These are phyloP conservation scores for Discostella stelligera DNA, from an alignment of 352 stramenopile species.

Conservation along the genomic window DNA sequence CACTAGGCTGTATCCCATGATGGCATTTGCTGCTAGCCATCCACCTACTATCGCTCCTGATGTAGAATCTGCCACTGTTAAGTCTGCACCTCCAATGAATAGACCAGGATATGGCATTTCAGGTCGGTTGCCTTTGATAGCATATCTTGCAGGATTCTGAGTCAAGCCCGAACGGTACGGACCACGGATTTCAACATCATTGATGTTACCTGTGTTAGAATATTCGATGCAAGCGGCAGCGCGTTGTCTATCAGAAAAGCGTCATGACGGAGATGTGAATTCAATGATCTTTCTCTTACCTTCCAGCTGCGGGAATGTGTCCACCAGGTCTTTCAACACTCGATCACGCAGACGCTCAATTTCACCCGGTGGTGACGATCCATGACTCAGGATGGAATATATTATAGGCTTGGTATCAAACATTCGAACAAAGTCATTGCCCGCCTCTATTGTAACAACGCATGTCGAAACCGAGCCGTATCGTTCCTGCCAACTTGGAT, in stretches of 20 bases:
- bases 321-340: constrained; percentile 69
- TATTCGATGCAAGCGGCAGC: background rate
- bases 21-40: constrained; percentile 78
- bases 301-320: constrained; percentile 75
- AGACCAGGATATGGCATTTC: constrained; percentile 71
- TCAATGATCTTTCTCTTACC: constrained; percentile 39
- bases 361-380: constrained; percentile 20
- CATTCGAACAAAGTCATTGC: constrained; percentile 79
- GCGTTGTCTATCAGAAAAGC: background rate
- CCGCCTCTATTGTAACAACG: constrained; percentile 82
- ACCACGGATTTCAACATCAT: constrained; percentile 48
- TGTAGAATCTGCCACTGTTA: constrained; percentile 77
- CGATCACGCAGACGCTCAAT: constrained; percentile 56
- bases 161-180: constrained; percentile 63
- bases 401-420: constrained; percentile 80
- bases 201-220: constrained; percentile 46
- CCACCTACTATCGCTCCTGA: constrained; percentile 66
- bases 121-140: constrained; percentile 75
- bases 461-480: constrained; percentile 72
- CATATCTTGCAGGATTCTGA: constrained; percentile 74
- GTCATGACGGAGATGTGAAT: background rate
- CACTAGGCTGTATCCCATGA: constrained; percentile 71
- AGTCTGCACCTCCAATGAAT: constrained; percentile 68
- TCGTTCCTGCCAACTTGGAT: constrained; percentile 75
- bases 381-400: constrained; percentile 58